A percentile compares a stretch with the other conserved stretches of the same genome.
These are phyloP conservation scores for Hymenoscyphus fraxineus DNA, from an alignment of 2,329 filamentous ascomycete genomes.

Conservation along the genomic window DNA sequence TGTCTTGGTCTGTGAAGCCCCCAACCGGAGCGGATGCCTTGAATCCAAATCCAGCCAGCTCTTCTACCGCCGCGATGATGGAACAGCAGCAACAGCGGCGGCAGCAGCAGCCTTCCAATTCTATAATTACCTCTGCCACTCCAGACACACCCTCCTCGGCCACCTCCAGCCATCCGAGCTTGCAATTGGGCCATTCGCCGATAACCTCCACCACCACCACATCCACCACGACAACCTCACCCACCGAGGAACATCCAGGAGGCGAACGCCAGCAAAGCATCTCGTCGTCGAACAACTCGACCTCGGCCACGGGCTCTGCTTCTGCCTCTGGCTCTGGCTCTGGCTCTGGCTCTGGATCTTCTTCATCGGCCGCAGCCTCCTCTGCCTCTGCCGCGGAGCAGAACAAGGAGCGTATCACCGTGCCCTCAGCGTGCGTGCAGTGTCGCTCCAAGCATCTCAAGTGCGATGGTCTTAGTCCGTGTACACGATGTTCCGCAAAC, in stretches of 20 bases:
- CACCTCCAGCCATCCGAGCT: conserved; percentile 1
- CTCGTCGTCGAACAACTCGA: conserved; percentile 4
- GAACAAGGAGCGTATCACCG: conserved; percentile 15
- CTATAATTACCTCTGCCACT: neutral
- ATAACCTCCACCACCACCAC: conserved; percentile 5
- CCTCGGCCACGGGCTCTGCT: neutral
- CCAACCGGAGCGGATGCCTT: neutral
- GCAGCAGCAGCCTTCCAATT: neutral
- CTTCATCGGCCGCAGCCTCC: neutral
- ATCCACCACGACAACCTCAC: conserved; percentile 2
- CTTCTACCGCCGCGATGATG: neutral
- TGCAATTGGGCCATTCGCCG: conserved; percentile 1
- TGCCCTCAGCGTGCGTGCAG: conserved; percentile 23
- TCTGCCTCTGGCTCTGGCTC: neutral
- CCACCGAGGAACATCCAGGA: neutral
- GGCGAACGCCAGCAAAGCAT: neutral
- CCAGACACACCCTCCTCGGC: conserved; percentile 4
- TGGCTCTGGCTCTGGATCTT: too few species aligned
- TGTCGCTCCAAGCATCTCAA: conserved; percentile 59
- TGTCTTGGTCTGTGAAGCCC: conserved; percentile 2
- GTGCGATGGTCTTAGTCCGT: conserved; percentile 67
- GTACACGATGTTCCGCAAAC: conserved; percentile 59
- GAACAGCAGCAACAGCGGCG: neutral
- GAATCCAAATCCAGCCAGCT: neutral
- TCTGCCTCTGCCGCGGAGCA: conserved; percentile 7